phyloP scores from a whole-genome alignment of 352 stramenopile species.

The Pythium dissimile region DNA sequence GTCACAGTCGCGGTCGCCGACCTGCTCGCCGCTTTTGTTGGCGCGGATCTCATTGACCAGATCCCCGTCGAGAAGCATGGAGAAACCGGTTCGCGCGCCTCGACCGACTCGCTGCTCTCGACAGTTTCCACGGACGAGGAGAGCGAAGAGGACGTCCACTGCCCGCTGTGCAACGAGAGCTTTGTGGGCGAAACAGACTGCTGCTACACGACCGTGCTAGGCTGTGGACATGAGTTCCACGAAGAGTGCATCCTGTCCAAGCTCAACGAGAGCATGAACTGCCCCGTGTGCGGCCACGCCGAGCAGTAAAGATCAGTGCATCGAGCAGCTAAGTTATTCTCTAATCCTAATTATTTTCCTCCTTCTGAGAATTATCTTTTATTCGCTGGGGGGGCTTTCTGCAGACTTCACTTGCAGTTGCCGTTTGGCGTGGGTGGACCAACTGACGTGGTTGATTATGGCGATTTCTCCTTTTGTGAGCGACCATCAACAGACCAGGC shows the following conservation, averaged over 20 bases:
- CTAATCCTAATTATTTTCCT: neutral
- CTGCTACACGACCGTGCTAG: constrained; percentile 39
- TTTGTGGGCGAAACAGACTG: constrained; percentile 6
- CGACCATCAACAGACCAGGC: neutral
- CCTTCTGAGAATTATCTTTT: neutral
- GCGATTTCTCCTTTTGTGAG: neutral
- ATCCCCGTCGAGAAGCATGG: constrained; percentile 20
- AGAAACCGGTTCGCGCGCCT: neutral
- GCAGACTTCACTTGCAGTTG: neutral
- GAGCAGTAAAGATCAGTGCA: constrained; percentile 5
- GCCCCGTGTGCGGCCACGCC: constrained; percentile 35
- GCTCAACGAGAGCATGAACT: constrained; percentile 46
- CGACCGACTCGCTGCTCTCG: constrained; percentile 11
- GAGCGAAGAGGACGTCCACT: constrained; percentile 12
- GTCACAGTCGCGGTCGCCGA: constrained; percentile 26
- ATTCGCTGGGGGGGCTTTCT: neutral
- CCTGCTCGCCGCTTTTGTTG: constrained; percentile 28
- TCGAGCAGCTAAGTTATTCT: neutral
- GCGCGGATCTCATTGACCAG: constrained; percentile 25
- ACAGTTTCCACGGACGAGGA: constrained; percentile 14
- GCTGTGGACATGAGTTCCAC: constrained; percentile 54
- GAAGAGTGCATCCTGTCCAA: constrained; percentile 54
- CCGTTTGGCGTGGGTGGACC: neutral
- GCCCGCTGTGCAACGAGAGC: constrained; percentile 4
- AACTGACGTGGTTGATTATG: neutral